Evolutionary conservation across 768 basidiomycete species (phyloP), one percentile per base, ranked within the genome.

Genomic region (Mycena vulgaris): DNA sequence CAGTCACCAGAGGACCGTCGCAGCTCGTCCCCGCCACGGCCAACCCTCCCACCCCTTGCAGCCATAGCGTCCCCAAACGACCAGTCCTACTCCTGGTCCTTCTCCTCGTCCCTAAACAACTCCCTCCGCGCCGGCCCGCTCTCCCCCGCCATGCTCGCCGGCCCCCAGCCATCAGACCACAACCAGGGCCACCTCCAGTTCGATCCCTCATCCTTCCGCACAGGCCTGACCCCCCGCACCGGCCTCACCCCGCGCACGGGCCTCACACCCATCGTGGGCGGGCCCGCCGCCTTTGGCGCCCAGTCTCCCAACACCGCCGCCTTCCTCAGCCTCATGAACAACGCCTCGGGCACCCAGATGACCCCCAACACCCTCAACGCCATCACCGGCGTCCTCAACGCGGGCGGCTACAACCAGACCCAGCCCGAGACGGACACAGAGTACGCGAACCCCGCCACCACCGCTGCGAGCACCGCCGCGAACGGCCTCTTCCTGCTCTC

Each of bases 111-210:
- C 48, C 82, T 92, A 56, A 81, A 86, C 48, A 93, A 93, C 80
- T 96, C 95, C 3, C 89, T 99, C 37, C 91, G 97, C 52, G 89
- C 96, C 0, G 97, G 97, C 5, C 97, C 97, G 1, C 91, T 99
- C 63, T 96, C 95, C 7, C 97, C 97, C 33, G 96, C 97, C 63
- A 97, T 98, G 95, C 92, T 98, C 68, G 90, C 95, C 30, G 97
- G 94, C 11, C 97, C 96, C 5, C 91, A 90, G 78, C 73, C 82
- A 59, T 81, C 80, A 37, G 82, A 86, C 75, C 78, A 75, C 76
- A 21, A 65, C 47, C 52, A 75, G 76, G 51, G 78, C 9, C 85
- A 85, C 63, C 73, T 86, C 48, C 76, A 85, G 57, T 97, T 95
- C 78, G 95, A 96, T 77, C 89, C 92, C 45, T 75, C 88, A 73